These are phyloP conservation scores for Boletus albobrunnescens DNA, from an alignment of 1,284 basidiomycete genomes.

Conservation along the genomic window DNA sequence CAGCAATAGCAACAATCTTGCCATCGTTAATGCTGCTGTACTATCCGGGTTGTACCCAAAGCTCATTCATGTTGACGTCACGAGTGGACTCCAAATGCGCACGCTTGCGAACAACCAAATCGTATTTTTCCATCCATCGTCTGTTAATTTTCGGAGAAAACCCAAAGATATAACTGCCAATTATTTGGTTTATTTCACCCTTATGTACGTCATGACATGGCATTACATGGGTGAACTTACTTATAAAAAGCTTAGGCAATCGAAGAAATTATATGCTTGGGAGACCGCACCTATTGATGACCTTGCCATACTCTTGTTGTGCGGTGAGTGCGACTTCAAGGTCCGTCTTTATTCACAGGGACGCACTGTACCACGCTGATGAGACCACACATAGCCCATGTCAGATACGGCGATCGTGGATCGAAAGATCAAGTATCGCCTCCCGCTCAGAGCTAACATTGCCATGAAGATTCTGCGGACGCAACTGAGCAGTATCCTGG, in stretches of 20 bases:
- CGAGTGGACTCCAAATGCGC: slow-evolving; percentile 58
- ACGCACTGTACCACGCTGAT: slow-evolving; percentile 1
- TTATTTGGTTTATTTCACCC: slow-evolving; percentile 83
- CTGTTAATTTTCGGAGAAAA: slow-evolving; percentile 76
- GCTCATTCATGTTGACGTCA: slow-evolving; percentile 68
- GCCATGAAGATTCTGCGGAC: slow-evolving; percentile 80
- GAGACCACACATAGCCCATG: slow-evolving; percentile 48
- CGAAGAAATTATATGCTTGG: slow-evolving; percentile 94
- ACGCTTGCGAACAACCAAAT: slow-evolving; percentile 87
- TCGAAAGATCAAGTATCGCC: slow-evolving; percentile 76
- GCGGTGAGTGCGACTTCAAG: slow-evolving; percentile 91
- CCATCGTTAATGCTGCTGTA: slow-evolving; percentile 79
- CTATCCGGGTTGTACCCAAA: slow-evolving; percentile 92
- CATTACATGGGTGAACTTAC: background rate
- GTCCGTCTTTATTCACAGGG: slow-evolving; percentile 37
- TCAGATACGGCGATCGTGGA: slow-evolving; percentile 78
- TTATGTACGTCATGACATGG: slow-evolving; percentile 59
- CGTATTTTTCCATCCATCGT: slow-evolving; percentile 88
- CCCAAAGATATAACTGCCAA: slow-evolving; percentile 71
- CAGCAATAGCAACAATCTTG: slow-evolving; percentile 59
- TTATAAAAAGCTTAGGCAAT: slow-evolving; percentile 59
- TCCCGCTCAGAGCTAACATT: slow-evolving; percentile 69
- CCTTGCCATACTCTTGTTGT: slow-evolving; percentile 77
- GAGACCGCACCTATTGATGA: slow-evolving; percentile 92
- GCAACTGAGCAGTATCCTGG: slow-evolving; percentile 62